Evolutionary conservation across 129 eudicot genomes (phyloP), one percentile per base, ranked within the genome.

Genomic region (Chrysanthemum seticuspe): DNA sequence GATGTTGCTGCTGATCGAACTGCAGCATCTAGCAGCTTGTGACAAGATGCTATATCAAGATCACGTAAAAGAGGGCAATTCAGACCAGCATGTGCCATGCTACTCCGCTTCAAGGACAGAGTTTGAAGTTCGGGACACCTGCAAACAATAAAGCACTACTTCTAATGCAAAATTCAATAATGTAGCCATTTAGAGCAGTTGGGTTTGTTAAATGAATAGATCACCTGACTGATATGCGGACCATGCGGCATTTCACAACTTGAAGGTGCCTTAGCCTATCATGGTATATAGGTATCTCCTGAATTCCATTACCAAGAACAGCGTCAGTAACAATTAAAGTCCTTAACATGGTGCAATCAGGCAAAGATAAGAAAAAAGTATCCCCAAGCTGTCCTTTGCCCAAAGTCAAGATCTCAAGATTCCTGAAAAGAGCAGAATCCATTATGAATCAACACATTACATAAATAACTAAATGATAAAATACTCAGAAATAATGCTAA

Each of bases 21-120:
- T 65, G 97, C 97, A 75, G 96, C 95, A 85, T 94, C 99, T 68
- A 92, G 82, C 81, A 94, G 97, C 87, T 94, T 94, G 88, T 94
- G 99, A 80, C 99, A 94, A 71, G 99, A 88, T 47, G 89, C 97
- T 58, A 94, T 94, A 78, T 94, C 99, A 31, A 94, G 89, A 65
- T 88, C 92, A 67, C 40, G 87, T 74, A 94, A 53, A 81, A 94
- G 91, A 73, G 97, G 97, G 74, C 99, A 94, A 79, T 81, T 90
- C 62, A 94, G 88, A 64, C 77, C 89, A 19, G 88, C 96, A 73
- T 94, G 97, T 56, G 97, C 96, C 99, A 94, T 94, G 84, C 90
- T 88, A 71, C 97, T 94, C 19, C 99, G 86, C 85, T 88, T 94
- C 69, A 94, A 80, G n/a, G 99, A 94, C 85, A 94, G 79, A 14